Percentiles rank a stretch among this genome's conserved stretches.
Conservation (phyloP, 345 rosid species). For the Alliaria petiolata region DNA sequence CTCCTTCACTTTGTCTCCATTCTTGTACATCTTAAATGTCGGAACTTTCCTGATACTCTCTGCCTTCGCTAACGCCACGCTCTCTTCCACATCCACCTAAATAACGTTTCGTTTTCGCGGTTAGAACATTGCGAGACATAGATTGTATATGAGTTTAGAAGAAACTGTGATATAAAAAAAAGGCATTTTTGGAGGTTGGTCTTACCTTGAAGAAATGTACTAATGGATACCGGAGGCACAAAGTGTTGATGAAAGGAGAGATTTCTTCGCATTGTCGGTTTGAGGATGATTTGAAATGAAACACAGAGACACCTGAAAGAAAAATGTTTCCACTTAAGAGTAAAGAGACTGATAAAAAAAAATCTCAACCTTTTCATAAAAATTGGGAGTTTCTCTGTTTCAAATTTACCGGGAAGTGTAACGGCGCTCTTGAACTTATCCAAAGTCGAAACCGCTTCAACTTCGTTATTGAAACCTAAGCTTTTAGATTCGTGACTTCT, state of each 20-base stretch:
- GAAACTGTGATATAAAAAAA: not conserved
- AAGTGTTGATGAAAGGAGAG: slow-evolving; percentile 31
- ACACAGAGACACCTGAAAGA: slow-evolving; percentile 50
- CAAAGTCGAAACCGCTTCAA: slow-evolving; percentile 48
- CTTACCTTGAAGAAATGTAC: slow-evolving; percentile 34
- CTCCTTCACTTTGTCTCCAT: slow-evolving; percentile 70
- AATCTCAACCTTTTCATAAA: not conserved
- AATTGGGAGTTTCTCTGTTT: not conserved
- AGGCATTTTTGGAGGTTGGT: not conserved
- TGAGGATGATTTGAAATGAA: slow-evolving; percentile 30
- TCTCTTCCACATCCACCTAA: slow-evolving; percentile 76
- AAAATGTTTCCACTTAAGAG: too few relatives aligned
- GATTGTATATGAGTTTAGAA: not conserved
- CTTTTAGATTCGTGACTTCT: slow-evolving; percentile 46
- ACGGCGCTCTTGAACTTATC: slow-evolving; percentile 55
- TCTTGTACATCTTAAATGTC: slow-evolving; percentile 75
- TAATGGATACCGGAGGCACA: slow-evolving; percentile 33
- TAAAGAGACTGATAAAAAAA: not conserved
- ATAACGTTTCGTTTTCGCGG: not conserved
- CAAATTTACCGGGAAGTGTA: slow-evolving; percentile 50
- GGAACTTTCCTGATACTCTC: slow-evolving; percentile 71
- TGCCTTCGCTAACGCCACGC: slow-evolving; percentile 49
- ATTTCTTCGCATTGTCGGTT: slow-evolving; percentile 31
- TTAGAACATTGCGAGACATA: slow-evolving; percentile 25
- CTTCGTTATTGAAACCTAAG: slow-evolving; percentile 53